A percentile compares a stretch with the other conserved stretches of the same genome.
Conservation (phyloP, 2,329 filamentous ascomycete species). For the Neofusicoccum ribis region DNA sequence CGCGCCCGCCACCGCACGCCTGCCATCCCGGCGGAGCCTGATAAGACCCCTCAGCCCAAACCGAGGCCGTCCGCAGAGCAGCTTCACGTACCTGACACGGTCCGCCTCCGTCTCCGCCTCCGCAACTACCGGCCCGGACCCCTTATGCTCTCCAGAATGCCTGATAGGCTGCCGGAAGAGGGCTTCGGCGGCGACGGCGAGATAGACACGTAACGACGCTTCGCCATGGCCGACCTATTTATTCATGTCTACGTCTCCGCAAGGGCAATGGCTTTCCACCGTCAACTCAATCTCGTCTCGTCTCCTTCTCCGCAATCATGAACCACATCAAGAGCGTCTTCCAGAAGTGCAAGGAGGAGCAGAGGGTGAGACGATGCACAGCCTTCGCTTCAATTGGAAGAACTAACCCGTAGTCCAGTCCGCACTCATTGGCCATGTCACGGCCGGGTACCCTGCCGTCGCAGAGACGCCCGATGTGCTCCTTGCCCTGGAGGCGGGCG, state of each 20-base stretch:
- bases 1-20: not conserved
- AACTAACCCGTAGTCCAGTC: slow-evolving; percentile 31
- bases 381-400: too few species aligned
- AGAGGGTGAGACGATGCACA: not conserved
- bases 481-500: too few species aligned
- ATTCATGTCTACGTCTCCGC: too few species aligned
- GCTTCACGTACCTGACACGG: not conserved
- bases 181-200: not conserved
- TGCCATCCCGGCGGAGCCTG: not conserved
- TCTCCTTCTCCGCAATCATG: not conserved
- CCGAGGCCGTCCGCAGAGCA: not conserved
- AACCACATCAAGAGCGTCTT: slow-evolving; percentile 7
- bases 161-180: not conserved
- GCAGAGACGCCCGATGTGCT: slow-evolving; percentile 65
- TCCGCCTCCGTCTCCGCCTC: slow-evolving; percentile 15
- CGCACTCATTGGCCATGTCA: slow-evolving; percentile 93
- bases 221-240: not conserved
- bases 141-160: not conserved
- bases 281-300: not conserved
- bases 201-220: too few species aligned
- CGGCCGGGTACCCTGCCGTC: slow-evolving; percentile 82
- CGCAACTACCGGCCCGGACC: not conserved
- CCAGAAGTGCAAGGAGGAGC: not conserved
- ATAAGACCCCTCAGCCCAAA: not conserved
- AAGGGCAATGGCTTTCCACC: too few species aligned